A percentile compares a stretch with the other conserved stretches of the same genome.
These are phyloP conservation scores for Mortierella sp. DNA, from an alignment of 371 early-diverging fungal genomes.

Conservation along the genomic window DNA sequence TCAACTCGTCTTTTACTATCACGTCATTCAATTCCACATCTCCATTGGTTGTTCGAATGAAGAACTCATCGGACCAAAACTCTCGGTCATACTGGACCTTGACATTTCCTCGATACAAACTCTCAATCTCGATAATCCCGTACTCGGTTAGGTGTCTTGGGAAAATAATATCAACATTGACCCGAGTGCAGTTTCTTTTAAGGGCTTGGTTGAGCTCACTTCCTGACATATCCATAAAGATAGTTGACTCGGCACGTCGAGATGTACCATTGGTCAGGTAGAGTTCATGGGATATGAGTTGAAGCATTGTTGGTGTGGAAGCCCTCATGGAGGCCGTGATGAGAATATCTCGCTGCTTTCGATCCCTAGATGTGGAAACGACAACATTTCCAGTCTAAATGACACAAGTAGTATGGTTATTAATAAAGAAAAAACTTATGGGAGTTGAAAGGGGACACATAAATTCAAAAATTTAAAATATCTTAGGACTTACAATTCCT, in stretches of 20 bases:
- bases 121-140: conserved; percentile 6
- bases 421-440: neutral
- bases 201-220: conserved; percentile 1
- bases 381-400: conserved; percentile 21
- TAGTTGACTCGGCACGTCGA: conserved; percentile 1
- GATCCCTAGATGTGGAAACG: neutral
- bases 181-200: conserved; percentile 4
- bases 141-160: neutral
- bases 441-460: neutral
- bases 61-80: neutral
- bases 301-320: conserved; percentile 11
- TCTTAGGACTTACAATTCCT: conserved; percentile 9
- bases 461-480: neutral
- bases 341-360: neutral
- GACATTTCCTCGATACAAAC: conserved; percentile 6
- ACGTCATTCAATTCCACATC: neutral
- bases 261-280: neutral
- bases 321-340: conserved; percentile 13
- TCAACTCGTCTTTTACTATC: neutral
- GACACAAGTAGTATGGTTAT: neutral
- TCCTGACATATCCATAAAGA: conserved; percentile 5
- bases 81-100: neutral
- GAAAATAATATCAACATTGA: conserved; percentile 14
- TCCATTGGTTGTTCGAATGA: neutral
- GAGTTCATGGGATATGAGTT: neutral